A percentile compares a stretch with the other conserved stretches of the same genome.
Evolutionary conservation across 2,329 filamentous ascomycete genomes (phyloP).

Genomic region (Talaromyces sp.): DNA sequence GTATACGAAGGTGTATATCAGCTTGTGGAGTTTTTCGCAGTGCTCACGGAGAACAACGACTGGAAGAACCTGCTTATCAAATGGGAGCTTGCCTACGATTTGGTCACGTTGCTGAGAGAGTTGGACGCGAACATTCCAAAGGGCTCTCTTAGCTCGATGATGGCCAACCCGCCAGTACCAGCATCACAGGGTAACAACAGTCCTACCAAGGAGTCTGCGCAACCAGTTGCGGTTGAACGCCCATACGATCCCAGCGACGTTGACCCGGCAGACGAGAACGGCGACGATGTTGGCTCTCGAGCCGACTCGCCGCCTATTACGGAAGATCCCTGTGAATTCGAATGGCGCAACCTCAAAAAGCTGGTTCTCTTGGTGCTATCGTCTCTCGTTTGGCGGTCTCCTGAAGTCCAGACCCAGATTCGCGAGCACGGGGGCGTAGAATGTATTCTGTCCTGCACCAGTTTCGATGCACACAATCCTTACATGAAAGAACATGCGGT

Average conservation of each 20-base stretch:
- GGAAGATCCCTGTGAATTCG: slow-evolving; percentile 61
- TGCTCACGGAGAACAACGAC: slow-evolving; percentile 76
- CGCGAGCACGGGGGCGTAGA: slow-evolving; percentile 80
- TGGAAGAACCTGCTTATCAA: slow-evolving; percentile 81
- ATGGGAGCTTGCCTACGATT: slow-evolving; percentile 86
- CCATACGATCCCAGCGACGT: slow-evolving; percentile 53
- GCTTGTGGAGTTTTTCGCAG: slow-evolving; percentile 88
- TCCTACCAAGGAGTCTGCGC: slow-evolving; percentile 23
- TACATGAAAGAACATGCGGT: slow-evolving; percentile 90
- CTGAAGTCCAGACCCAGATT: slow-evolving; percentile 81
- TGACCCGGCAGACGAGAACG: slow-evolving; percentile 35
- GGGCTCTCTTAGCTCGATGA: slow-evolving; percentile 55
- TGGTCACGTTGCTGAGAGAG: slow-evolving; percentile 79
- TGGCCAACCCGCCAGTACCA: slow-evolving; percentile 15
- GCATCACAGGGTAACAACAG: slow-evolving; percentile 20
- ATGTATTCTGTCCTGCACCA: slow-evolving; percentile 79
- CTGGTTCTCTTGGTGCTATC: slow-evolving; percentile 87
- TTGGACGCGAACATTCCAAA: slow-evolving; percentile 85
- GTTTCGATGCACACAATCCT: slow-evolving; percentile 87
- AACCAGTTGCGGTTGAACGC: slow-evolving; percentile 54
- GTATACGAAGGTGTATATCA: slow-evolving; percentile 93
- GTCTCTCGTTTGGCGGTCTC: slow-evolving; percentile 80
- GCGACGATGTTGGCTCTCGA: slow-evolving; percentile 31
- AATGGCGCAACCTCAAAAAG: slow-evolving; percentile 83
- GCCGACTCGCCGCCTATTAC: slow-evolving; percentile 45